Base-by-base conservation (phyloP, 495 filamentous ascomycete genomes). In the Achaetomiella virescens region DNA sequence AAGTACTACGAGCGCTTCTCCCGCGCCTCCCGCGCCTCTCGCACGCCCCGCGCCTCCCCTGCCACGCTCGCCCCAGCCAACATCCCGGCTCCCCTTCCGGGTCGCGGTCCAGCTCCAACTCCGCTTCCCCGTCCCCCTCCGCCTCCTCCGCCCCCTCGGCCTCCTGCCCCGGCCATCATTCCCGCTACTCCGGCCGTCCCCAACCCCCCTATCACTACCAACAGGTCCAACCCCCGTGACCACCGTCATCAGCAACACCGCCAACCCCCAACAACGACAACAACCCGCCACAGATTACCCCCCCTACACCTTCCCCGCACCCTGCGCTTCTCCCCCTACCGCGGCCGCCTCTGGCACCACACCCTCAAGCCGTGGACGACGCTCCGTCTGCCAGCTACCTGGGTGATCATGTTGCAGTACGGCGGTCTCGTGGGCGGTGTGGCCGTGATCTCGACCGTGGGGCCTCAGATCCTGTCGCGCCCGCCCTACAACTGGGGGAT, bases 381-480 rank as follows among this genome's bases (percentile, higher is more conserved):
- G 0, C 64, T 69, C 9, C 58, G 50, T 2, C 57, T 70, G 0
- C 66, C 64, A 0, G 50, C 54, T 0, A 58, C 59, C 1, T 67
- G 66, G 66, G 38, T 70, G 3, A 61, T 62, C 15, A 66, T 62
- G 50, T 22, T 64, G 3, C 68, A 70, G 25, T 70, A 66, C 49
- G 65, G 61, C 21, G 57, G 60, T 0, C 57, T 70, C 0, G 62
- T 70, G 2, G 68, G 64, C 3, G 52, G 38, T 10, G 53, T 57
- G 1, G 62, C 61, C 0, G 65, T 64, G 15, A 64, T 70, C 0
- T 69, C 68, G 9, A 62, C 61, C 1, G 49, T 67, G 1, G 68
- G 68, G 0, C 66, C 68, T 0, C 49, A 63, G 21, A 10, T 69
- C 7, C 60, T 70, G 0, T 36, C 24, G 14, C 14, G 31, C 1